These are phyloP conservation scores for Ceratobasidium sp. DNA, from an alignment of 1,284 basidiomycete genomes.

Conservation along the genomic window DNA sequence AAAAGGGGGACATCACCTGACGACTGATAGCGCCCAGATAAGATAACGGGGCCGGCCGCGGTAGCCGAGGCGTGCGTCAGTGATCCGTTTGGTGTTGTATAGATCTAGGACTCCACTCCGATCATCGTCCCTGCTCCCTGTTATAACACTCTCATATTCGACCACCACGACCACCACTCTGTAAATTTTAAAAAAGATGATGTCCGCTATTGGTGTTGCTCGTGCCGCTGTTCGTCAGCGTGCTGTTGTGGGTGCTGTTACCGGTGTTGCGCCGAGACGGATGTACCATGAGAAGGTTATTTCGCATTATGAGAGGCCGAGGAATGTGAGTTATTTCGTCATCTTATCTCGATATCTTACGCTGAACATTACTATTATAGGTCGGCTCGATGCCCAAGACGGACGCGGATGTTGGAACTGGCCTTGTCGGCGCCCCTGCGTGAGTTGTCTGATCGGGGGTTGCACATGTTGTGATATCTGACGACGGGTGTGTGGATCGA, in stretches of 20 bases:
- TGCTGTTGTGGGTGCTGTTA: constrained; percentile 24
- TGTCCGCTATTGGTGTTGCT: constrained; percentile 36
- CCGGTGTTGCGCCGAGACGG: constrained; percentile 62
- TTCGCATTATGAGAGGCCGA: constrained; percentile 94
- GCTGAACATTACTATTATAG: constrained; percentile 74
- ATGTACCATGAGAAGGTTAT: constrained; percentile 95
- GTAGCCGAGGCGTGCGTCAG: constrained; percentile 40
- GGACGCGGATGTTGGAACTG: constrained; percentile 94
- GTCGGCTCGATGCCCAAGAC: constrained; percentile 96
- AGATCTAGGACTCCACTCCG: constrained; percentile 35
- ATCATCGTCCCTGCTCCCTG: constrained; percentile 10
- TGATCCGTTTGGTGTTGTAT: background rate
- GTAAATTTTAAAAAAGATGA: constrained; percentile 35
- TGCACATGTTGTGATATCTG: background rate
- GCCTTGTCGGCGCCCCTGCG: constrained; percentile 98
- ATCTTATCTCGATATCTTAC: constrained; percentile 52
- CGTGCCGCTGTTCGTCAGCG: constrained; percentile 36
- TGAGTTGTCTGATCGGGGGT: constrained; percentile 67
- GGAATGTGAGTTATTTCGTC: constrained; percentile 79
- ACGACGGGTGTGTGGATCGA: background rate
- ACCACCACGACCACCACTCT: constrained; percentile 31
- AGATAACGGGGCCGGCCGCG: constrained; percentile 41
- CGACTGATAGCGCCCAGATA: constrained; percentile 18
- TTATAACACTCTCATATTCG: background rate
- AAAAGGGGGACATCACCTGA: constrained; percentile 4